Percentiles rank a stretch among this genome's conserved stretches.
Conservation (phyloP, 2,329 filamentous ascomycete genomes). For the Penicillium sp. region DNA sequence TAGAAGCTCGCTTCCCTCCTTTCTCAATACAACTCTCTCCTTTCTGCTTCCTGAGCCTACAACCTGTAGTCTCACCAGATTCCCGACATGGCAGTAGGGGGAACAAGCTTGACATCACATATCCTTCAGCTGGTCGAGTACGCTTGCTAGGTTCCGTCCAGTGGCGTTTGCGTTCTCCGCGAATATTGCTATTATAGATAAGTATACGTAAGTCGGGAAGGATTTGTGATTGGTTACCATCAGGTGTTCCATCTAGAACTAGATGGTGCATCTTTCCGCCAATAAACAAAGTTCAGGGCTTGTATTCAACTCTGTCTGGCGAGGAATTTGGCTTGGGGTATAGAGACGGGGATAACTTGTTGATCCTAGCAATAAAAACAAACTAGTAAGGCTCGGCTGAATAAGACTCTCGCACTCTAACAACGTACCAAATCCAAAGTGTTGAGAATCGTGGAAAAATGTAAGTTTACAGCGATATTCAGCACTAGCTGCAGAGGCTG, state of each 20-base stretch:
- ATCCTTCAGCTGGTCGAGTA: too few species aligned
- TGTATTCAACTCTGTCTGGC: conserved; percentile 18
- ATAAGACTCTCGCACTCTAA: background rate
- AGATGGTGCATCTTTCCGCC: conserved; percentile 23
- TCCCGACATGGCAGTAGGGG: too few species aligned
- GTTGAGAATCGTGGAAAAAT: conserved; percentile 23
- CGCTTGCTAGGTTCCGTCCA: too few species aligned
- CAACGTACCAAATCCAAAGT: conserved; percentile 20
- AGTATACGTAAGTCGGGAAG: background rate
- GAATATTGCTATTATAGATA: too few species aligned
- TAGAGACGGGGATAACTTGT: conserved; percentile 21
- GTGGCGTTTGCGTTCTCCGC: too few species aligned
- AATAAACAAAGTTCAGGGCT: conserved; percentile 21
- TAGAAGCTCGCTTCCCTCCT: too few species aligned
- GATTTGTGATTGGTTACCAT: conserved; percentile 12
- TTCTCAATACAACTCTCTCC: too few species aligned
- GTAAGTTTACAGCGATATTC: conserved; percentile 20
- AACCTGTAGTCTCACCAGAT: too few species aligned
- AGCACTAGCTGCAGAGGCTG: conserved; percentile 2
- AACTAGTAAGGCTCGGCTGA: background rate
- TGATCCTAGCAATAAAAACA: conserved; percentile 9
- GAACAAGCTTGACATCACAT: too few species aligned
- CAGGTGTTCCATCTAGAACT: conserved; percentile 19
- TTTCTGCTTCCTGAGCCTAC: too few species aligned
- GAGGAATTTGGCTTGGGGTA: conserved; percentile 14